phyloP scores from a whole-genome alignment of 2,329 filamentous ascomycete species.

The Claviceps cyperi region DNA sequence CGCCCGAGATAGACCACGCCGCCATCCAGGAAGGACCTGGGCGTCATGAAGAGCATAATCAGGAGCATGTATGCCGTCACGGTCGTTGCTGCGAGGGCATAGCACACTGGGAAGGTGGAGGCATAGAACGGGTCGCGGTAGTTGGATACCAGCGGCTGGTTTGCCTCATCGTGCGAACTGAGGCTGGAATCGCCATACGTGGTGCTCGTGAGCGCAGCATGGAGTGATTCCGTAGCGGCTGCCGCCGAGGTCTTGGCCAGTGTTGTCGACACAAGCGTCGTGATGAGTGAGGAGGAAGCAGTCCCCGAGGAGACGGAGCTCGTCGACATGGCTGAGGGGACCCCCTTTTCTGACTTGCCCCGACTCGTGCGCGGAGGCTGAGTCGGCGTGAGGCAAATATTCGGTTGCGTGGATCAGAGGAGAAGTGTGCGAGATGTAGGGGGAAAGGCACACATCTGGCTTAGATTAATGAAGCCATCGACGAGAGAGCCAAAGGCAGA shows the following conservation, averaged over 20 bases:
- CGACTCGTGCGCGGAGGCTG: neutral
- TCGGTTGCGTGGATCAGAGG: neutral
- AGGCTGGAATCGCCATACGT: conserved; percentile 18
- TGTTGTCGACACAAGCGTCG: conserved; percentile 1
- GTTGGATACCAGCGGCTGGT: conserved; percentile 40
- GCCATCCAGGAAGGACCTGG: conserved; percentile 82
- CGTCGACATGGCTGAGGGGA: conserved; percentile 4
- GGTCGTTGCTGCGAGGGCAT: conserved; percentile 81
- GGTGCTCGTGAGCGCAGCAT: neutral
- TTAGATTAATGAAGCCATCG: neutral
- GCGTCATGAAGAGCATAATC: conserved; percentile 86
- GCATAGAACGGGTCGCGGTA: conserved; percentile 82
- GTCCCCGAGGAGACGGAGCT: conserved; percentile 3
- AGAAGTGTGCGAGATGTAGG: neutral
- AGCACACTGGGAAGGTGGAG: conserved; percentile 83
- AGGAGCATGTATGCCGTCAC: conserved; percentile 85
- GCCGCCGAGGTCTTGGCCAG: neutral
- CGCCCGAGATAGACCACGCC: conserved; percentile 69
- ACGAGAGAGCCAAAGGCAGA: neutral
- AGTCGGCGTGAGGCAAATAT: neutral
- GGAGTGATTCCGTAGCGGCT: neutral
- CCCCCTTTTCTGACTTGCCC: conserved; percentile 1
- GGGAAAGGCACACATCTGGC: neutral
- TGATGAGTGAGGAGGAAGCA: neutral
- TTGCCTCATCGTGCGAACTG: conserved; percentile 13